These are phyloP conservation scores for Psilocybe tampanensis DNA, from an alignment of 768 basidiomycete species.

Conservation along the genomic window DNA sequence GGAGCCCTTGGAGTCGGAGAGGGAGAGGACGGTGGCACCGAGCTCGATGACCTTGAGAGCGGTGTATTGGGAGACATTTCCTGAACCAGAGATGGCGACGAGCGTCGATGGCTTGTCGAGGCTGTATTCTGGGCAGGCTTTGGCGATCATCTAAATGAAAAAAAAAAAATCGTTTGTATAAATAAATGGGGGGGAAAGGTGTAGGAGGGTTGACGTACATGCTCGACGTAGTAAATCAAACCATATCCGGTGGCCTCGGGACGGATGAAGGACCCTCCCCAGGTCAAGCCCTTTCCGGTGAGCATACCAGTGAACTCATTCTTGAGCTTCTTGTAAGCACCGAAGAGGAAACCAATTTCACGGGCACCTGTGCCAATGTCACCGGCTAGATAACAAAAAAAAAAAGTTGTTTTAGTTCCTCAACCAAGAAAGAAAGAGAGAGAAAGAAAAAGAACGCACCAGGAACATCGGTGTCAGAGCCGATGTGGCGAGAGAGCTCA, in stretches of 20 bases:
- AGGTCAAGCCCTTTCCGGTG: constrained; percentile 69
- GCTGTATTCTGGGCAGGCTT: constrained; percentile 58
- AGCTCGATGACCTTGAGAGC: constrained; percentile 79
- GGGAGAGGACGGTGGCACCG: constrained; percentile 68
- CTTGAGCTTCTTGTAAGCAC: constrained; percentile 73
- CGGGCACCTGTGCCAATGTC: constrained; percentile 78
- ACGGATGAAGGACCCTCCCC: constrained; percentile 75
- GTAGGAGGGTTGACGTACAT: constrained; percentile 48
- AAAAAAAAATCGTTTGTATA: background rate
- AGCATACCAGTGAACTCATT: constrained; percentile 75
- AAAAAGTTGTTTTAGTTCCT: no score
- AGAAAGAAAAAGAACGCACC: constrained; percentile 29
- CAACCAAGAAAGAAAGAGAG: background rate
- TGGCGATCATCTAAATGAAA: constrained; percentile 51
- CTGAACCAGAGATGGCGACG: constrained; percentile 65
- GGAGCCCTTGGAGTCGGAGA: constrained; percentile 76
- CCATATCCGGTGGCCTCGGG: constrained; percentile 78
- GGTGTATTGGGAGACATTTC: constrained; percentile 77
- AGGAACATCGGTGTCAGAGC: constrained; percentile 75
- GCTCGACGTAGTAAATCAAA: constrained; percentile 75
- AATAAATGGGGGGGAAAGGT: no score
- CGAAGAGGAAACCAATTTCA: constrained; percentile 78
- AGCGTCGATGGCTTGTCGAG: constrained; percentile 46
- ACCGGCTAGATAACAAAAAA: constrained; percentile 39
- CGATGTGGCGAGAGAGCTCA: constrained; percentile 74